These are phyloP conservation scores for Ceratobasidium sp. DNA, from an alignment of 1,284 basidiomycete species.

Conservation along the genomic window DNA sequence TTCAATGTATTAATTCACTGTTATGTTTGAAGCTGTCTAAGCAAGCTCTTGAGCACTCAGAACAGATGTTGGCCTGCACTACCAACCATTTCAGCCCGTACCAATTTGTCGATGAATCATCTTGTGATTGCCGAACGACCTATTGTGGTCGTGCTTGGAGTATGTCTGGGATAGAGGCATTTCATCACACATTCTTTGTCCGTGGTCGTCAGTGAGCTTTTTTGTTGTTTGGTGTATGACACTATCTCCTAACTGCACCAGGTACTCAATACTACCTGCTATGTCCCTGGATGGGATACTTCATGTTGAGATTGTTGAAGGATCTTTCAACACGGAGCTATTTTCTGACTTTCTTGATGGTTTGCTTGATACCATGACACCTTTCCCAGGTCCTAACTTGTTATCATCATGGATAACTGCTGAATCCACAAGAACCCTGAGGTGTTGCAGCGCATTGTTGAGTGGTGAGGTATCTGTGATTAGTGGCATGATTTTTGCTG, in stretches of 20 bases:
- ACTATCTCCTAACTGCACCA: constrained; percentile 33
- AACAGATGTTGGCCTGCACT: constrained; percentile 9
- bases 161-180: constrained; percentile 32
- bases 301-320: constrained; percentile 47
- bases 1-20: not conserved
- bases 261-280: constrained; percentile 53
- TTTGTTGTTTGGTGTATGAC: too few species aligned
- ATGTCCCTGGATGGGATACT: constrained; percentile 51
- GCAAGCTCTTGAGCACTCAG: constrained; percentile 13
- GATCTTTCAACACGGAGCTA: constrained; percentile 47
- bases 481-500: not conserved
- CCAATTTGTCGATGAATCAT: constrained; percentile 45
- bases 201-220: constrained; percentile 41
- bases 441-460: constrained; percentile 48
- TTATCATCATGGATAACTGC: constrained; percentile 54
- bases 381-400: constrained; percentile 49
- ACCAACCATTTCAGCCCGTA: constrained; percentile 40
- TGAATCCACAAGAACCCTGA: constrained; percentile 49
- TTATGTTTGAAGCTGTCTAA: constrained; percentile 15
- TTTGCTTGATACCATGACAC: constrained; percentile 51
- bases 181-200: constrained; percentile 28
- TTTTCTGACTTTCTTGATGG: constrained; percentile 51
- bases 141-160: constrained; percentile 31
- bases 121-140: constrained; percentile 32
- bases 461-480: too few species aligned